phyloP scores from a whole-genome alignment of 2,329 filamentous ascomycete species.

The Fusarium zealandicum region DNA sequence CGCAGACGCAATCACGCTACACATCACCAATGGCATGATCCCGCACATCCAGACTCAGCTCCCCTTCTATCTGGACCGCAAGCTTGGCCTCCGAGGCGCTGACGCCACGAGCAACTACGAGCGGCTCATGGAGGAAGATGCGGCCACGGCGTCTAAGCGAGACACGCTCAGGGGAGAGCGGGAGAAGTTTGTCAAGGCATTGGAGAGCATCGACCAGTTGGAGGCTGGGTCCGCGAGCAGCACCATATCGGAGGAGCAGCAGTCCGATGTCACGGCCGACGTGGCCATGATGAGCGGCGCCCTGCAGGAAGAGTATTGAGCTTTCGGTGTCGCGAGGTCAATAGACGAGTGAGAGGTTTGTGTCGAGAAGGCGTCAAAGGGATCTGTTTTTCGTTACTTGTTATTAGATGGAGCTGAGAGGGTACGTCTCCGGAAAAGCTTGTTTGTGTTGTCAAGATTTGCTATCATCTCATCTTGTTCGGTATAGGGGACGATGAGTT shows the following conservation, averaged over 20 bases:
- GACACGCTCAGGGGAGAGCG: constrained; percentile 53
- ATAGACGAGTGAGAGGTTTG: neutral
- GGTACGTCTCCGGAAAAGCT: neutral
- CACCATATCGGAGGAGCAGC: constrained; percentile 27
- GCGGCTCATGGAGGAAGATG: constrained; percentile 58
- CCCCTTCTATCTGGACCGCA: constrained; percentile 52
- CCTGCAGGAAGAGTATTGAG: constrained; percentile 31
- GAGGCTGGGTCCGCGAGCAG: constrained; percentile 46
- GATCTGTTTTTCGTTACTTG: too few relatives aligned
- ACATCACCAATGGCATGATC: constrained; percentile 58
- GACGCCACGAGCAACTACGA: constrained; percentile 46
- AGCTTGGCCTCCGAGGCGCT: constrained; percentile 51
- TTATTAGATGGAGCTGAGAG: neutral
- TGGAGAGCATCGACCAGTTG: constrained; percentile 54
- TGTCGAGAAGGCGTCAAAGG: neutral
- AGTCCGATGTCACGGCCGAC: constrained; percentile 15
- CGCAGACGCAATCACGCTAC: constrained; percentile 61
- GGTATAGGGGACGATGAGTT: constrained; percentile 4
- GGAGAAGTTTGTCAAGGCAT: constrained; percentile 56
- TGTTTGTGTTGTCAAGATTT: constrained; percentile 1
- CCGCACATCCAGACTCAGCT: constrained; percentile 53
- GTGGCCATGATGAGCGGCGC: constrained; percentile 35
- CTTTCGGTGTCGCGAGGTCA: neutral
- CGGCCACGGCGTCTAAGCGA: constrained; percentile 50
- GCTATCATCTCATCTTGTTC: constrained; percentile 5